Conservation (phyloP, 1,284 basidiomycete genomes). For the Cryptococcus sp. region DNA sequence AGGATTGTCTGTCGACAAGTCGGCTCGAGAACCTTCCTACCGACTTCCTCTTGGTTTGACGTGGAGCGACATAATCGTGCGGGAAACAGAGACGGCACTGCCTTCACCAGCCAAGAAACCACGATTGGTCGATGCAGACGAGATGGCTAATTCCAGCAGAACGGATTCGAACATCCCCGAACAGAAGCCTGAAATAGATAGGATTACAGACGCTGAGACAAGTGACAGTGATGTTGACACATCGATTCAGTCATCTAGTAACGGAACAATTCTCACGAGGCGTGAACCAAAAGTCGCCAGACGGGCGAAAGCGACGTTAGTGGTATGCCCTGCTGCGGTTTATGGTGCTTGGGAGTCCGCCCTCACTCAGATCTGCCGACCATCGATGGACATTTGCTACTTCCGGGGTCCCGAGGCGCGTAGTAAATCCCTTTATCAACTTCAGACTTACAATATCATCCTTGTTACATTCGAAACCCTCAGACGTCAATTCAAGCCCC, state of each 20-base stretch:
- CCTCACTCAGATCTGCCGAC: no score
- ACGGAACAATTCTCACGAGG: no score
- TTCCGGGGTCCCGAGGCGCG: no score
- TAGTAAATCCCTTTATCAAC: not conserved
- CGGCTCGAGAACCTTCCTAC: not conserved
- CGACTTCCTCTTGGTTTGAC: not conserved
- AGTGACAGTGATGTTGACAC: no score
- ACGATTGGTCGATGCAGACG: not conserved
- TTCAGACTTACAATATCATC: not conserved
- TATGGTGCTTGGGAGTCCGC: not conserved
- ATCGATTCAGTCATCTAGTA: no score
- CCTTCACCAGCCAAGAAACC: not conserved
- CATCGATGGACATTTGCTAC: not conserved
- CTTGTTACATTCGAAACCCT: conserved; percentile 4
- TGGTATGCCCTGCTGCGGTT: conserved; percentile 8
- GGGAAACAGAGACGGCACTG: not conserved
- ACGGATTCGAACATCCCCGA: no score
- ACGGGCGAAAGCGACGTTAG: conserved; percentile 1
- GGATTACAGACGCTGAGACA: no score
- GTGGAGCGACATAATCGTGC: not conserved
- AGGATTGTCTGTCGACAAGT: no score
- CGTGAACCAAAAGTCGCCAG: no score
- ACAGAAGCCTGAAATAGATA: no score
- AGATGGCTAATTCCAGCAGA: no score
- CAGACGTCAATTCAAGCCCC: not conserved